These are phyloP conservation scores for Colletotrichum eleusines DNA, from an alignment of 2,329 filamentous ascomycete genomes.

Conservation along the genomic window DNA sequence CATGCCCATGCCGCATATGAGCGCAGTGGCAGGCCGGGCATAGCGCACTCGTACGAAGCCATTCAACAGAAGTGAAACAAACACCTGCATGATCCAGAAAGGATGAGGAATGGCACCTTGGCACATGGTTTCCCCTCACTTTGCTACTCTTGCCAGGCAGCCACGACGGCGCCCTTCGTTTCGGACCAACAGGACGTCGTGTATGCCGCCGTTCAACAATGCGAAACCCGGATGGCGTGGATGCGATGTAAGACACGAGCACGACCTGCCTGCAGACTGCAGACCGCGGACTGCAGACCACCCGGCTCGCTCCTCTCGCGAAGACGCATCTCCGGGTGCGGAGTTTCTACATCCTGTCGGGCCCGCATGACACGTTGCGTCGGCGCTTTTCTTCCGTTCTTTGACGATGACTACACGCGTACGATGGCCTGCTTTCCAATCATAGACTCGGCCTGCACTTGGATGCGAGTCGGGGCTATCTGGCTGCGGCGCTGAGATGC, in stretches of 20 bases:
- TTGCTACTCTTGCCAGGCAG: not conserved
- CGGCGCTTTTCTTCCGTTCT: not conserved
- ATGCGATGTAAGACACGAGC: slow-evolving; percentile 7
- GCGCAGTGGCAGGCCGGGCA: not conserved
- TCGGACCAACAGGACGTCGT: not conserved
- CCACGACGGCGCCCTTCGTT: not conserved
- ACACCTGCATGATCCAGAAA: slow-evolving; percentile 13
- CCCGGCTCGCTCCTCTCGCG: not conserved
- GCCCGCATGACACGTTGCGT: not conserved
- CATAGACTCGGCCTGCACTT: not conserved
- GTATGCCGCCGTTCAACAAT: slow-evolving; percentile 2
- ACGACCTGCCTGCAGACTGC: not conserved
- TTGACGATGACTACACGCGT: not conserved
- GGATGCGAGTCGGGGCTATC: not conserved
- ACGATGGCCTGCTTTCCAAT: not conserved
- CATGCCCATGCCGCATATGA: not conserved
- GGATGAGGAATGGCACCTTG: slow-evolving; percentile 27
- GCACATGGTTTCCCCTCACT: slow-evolving; percentile 9
- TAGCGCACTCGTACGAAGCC: not conserved
- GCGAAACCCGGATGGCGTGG: not conserved
- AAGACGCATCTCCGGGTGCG: slow-evolving; percentile 5
- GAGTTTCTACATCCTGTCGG: slow-evolving; percentile 1
- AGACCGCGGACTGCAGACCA: not conserved
- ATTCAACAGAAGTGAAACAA: slow-evolving; percentile 21
- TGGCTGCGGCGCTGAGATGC: slow-evolving; percentile 1